Evolutionary conservation across 2,329 filamentous ascomycete species (phyloP).

Genomic region (Diaporthe sp.): DNA sequence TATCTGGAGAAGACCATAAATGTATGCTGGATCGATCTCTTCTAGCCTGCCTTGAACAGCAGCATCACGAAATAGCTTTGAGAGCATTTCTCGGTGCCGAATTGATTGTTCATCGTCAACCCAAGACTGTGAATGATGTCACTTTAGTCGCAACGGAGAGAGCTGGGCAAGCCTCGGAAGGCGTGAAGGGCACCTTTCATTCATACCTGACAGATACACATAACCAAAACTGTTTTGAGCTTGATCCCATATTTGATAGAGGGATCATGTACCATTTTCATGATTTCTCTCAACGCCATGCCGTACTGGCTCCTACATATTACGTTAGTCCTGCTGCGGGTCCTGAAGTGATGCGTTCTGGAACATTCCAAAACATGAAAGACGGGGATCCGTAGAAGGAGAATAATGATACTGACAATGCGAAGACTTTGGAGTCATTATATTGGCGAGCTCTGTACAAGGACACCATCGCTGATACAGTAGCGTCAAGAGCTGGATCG

Average conservation of each 20-base stretch:
- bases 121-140: neutral
- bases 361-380: no score
- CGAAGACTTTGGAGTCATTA: neutral
- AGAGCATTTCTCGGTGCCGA: neutral
- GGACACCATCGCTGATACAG: slow-evolving; percentile 23
- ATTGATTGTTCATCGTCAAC: neutral
- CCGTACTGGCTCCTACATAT: neutral
- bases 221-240: neutral
- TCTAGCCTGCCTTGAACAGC: neutral
- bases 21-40: neutral
- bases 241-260: neutral
- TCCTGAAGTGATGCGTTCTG: no score
- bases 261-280: neutral
- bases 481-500: slow-evolving; percentile 32
- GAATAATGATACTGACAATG: no score
- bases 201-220: neutral
- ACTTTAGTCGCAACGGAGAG: neutral
- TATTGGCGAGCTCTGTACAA: neutral
- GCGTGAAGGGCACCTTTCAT: neutral
- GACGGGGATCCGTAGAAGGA: no score
- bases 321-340: no score
- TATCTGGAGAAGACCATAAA: neutral
- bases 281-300: neutral
- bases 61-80: neutral
- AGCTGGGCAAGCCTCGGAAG: neutral